Conservation (phyloP, 2,329 filamentous ascomycete genomes). For the Scedosporium apiospermum region DNA sequence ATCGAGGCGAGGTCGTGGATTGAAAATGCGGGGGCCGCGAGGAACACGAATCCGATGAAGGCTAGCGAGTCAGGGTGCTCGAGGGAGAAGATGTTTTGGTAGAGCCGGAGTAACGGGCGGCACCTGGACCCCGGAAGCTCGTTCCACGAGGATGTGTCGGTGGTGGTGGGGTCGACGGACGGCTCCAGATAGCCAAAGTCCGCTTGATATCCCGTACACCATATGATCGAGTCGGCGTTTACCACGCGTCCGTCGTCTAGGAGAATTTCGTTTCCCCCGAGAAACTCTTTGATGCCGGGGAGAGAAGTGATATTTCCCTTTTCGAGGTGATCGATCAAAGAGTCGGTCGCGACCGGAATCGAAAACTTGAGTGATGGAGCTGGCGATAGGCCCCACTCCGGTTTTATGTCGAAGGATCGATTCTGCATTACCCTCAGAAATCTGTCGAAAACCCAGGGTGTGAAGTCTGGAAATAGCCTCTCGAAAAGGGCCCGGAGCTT, state of each 20-base stretch:
- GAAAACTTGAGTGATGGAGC: constrained; percentile 15
- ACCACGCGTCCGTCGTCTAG: constrained; percentile 18
- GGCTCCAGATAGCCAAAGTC: constrained; percentile 20
- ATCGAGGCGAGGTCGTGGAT: constrained; percentile 33
- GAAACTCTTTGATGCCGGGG: constrained; percentile 13
- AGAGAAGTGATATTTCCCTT: constrained; percentile 25
- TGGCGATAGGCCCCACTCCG: constrained; percentile 19
- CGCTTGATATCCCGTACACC: constrained; percentile 24
- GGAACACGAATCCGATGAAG: constrained; percentile 27
- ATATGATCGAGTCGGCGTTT: constrained; percentile 21
- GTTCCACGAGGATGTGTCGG: constrained; percentile 3
- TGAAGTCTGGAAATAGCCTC: constrained; percentile 12
- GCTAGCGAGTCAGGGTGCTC: constrained; percentile 32
- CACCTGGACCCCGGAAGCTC: constrained; percentile 9
- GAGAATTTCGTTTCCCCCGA: neutral
- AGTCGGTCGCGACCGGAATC: constrained; percentile 18
- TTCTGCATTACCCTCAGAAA: constrained; percentile 13
- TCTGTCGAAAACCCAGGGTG: constrained; percentile 8
- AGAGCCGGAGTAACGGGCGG: constrained; percentile 25
- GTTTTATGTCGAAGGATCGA: constrained; percentile 15
- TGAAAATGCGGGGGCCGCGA: constrained; percentile 22
- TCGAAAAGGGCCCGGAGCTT: constrained; percentile 20
- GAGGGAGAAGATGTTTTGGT: constrained; percentile 34
- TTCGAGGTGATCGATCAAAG: constrained; percentile 22
- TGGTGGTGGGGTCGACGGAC: constrained; percentile 15